Evolutionary conservation across 2,329 filamentous ascomycete genomes (phyloP), one percentile per base, ranked within the genome.

Genomic region (Trichoderma gracile): DNA sequence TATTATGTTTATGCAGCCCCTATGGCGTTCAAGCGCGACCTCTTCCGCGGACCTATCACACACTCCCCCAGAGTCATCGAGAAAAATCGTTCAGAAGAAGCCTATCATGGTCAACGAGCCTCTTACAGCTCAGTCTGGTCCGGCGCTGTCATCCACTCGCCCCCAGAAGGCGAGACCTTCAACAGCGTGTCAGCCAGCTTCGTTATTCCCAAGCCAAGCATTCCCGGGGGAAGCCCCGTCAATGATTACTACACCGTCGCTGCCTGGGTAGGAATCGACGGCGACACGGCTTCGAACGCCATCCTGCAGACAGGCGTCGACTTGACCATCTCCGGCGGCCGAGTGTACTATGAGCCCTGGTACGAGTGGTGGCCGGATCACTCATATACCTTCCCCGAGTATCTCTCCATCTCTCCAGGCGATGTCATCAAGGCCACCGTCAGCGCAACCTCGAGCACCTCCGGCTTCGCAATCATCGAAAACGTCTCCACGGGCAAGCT

Each of bases 231-330:
- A 2, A 9, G 19, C 3, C 47, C 61, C 1, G 21, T 21, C 9
- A 21, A 38, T 15, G 38, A 45, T 9, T 43, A 33, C 12, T 63
- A 63, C 25, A 53, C 47, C 30, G 56, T 57, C 15, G 59, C 78
- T 9, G 78, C 77, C 15, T 79, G 78, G 78, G 78, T 80, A 12
- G 78, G 78, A 21, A 80, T 80, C 60, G 78, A 80, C 53, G 78
- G 78, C 47, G 75, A 79, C 67, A 75, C 75, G 2, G 78, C 75
- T 68, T 67, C 64, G n/a, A 67, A 63, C 12, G 75, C 75, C n/a
- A 77, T 78, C 42, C 71, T 79, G 3, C 77, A 79, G 68, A 75
- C 76, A 5, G 78, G 78, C 42, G 69, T 79, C 62, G 78, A 63
- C 38, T 49, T 63, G 23, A 57, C 52, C 5, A 50, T 63, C n/a